phyloP scores from a whole-genome alignment of 306 rosid genomes.

The Vicia villosa region DNA sequence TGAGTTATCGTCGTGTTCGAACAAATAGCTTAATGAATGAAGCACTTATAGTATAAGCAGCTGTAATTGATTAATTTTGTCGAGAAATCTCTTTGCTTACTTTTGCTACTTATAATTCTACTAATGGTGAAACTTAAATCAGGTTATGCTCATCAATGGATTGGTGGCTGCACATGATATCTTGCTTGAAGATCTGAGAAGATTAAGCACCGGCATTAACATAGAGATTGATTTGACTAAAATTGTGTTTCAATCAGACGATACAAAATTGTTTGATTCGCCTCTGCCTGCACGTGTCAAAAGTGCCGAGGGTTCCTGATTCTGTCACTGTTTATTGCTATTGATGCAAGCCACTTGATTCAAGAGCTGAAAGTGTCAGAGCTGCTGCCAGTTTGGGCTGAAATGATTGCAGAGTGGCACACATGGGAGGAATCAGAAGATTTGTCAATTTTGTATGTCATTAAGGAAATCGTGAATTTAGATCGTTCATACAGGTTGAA shows the following conservation, averaged over 20 bases:
- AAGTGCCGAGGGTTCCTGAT: constrained; percentile 52
- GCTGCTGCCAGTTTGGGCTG: constrained; percentile 76
- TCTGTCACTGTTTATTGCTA: constrained; percentile 34
- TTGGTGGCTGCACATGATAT: constrained; percentile 70
- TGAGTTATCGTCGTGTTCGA: too few species aligned
- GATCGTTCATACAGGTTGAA: constrained; percentile 49
- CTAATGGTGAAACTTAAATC: constrained; percentile 37
- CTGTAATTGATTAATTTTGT: constrained; percentile 5
- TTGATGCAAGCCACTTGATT: constrained; percentile 32
- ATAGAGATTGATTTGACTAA: constrained; percentile 72
- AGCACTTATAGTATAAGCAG: too few species aligned
- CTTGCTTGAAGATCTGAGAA: constrained; percentile 79
- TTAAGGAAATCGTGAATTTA: constrained; percentile 68
- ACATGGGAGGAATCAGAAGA: constrained; percentile 93
- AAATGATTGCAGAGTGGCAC: constrained; percentile 80
- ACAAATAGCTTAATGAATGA: too few species aligned
- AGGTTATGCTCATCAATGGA: constrained; percentile 68
- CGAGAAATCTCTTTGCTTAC: constrained; percentile 21
- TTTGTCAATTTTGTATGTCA: constrained; percentile 73
- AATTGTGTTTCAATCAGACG: constrained; percentile 62
- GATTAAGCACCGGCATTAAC: constrained; percentile 69
- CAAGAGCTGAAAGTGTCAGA: constrained; percentile 75
- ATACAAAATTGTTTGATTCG: constrained; percentile 52
- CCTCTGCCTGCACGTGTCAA: constrained; percentile 40
- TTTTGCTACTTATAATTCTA: constrained; percentile 21